phyloP scores from a whole-genome alignment of 2,329 filamentous ascomycete genomes.

The Myriosclerotinia curreyana region DNA sequence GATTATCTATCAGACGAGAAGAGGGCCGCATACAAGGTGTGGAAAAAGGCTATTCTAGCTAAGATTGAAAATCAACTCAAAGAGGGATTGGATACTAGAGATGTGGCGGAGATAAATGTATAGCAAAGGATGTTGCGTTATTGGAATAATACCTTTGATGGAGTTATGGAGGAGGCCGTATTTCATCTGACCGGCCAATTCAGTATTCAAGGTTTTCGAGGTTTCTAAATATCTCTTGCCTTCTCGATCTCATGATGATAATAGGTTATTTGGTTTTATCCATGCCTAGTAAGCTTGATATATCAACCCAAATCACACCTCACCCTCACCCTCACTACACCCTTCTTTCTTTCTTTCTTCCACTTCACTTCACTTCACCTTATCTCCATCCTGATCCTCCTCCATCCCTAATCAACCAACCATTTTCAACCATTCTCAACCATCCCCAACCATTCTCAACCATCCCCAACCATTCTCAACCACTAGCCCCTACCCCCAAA shows the following conservation, averaged over 20 bases:
- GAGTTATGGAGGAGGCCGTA: background rate
- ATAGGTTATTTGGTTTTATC: background rate
- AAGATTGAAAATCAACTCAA: slow-evolving; percentile 49
- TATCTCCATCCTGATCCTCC: no score
- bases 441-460: background rate
- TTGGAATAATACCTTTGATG: background rate
- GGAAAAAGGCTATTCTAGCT: slow-evolving; percentile 60
- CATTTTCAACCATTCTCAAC: no score
- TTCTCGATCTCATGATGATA: background rate
- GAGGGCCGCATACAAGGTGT: slow-evolving; percentile 57
- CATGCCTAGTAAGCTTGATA: background rate
- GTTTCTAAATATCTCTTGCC: background rate
- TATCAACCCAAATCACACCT: no score
- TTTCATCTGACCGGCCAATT: background rate
- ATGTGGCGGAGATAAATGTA: slow-evolving; percentile 8
- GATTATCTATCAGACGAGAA: slow-evolving; percentile 67
- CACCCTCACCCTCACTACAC: no score
- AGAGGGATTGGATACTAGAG: slow-evolving; percentile 22
- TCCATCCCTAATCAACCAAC: no score
- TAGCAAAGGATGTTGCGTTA: background rate
- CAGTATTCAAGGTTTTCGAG: background rate
- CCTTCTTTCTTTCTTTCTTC: no score
- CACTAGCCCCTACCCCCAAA: no score
- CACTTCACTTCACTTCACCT: background rate
- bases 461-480: background rate